Base-by-base conservation (phyloP, 768 basidiomycete species). In the Pleurotus tuoliensis region DNA sequence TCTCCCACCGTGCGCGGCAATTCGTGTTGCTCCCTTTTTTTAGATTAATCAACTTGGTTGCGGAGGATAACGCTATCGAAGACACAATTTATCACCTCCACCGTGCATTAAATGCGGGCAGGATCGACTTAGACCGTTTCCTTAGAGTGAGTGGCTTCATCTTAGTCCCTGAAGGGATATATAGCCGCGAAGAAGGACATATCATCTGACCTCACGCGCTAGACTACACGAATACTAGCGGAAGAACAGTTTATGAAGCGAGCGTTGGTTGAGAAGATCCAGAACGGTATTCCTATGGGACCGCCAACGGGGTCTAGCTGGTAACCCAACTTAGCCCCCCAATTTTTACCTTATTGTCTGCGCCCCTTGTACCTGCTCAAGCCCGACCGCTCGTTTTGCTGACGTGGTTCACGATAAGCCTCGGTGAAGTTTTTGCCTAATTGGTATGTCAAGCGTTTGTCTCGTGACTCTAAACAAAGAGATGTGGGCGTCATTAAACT, bases 41-140 rank as follows among this genome's bases (percentile, higher is more conserved):
- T 55, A 98, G 96, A 73, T 76, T 99, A 20, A 87, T 98, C 62
- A 92, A 98, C 67, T 80, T 98, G 25, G 88, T 98, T n/a, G 95
- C 97, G n/a, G 97, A 99, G 70, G 97, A 98, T 71, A 94, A 94
- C 65, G 94, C 96, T 1, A 94, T 98, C 67, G 96, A 98, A 73
- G 97, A 98, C 69, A 96, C 96, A 46, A 90, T 97, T 58, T 99
- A 98, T 73, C 94, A 98, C 69, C 82, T 99, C 47, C 93, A 95
- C 61, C 82, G 94, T 59, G 96, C 94, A 0, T 77, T 99, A 60
- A 97, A 97, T 67, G 77, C 87, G 52, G 92, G 92, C 0, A 84
- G 93, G 57, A 88, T 98, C 59, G 96, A 98, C 75, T 81, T 98
- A 56, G 96, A 99, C 67, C 82, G 90, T 41, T 98, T 98, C 77